Evolutionary conservation across 495 filamentous ascomycete genomes (phyloP).

Genomic region (Chaetomium tenue): DNA sequence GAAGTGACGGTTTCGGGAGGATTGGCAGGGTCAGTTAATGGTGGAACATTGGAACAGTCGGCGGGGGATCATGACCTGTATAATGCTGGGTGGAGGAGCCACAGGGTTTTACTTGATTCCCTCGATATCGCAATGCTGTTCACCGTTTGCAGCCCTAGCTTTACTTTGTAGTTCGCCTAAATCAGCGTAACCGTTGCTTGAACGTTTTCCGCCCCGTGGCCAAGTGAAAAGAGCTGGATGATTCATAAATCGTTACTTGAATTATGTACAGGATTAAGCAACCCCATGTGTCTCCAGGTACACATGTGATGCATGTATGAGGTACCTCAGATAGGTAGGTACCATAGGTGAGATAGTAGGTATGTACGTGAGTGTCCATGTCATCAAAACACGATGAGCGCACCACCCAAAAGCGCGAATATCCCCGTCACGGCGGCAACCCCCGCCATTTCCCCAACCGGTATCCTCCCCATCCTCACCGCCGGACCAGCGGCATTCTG

Average conservation of each 20-base stretch:
- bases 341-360: not conserved
- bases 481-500: not conserved
- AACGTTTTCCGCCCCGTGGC: not conserved
- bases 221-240: not conserved
- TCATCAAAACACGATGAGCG: not conserved
- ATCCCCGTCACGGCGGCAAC: slow-evolving; percentile 1
- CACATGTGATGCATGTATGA: not conserved
- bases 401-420: slow-evolving; percentile 6
- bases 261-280: slow-evolving; percentile 5
- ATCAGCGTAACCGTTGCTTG: not conserved
- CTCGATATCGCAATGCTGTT: not conserved
- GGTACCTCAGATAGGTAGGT: too few species aligned
- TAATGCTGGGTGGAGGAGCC: not conserved
- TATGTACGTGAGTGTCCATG: not conserved
- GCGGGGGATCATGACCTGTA: not conserved
- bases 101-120: not conserved
- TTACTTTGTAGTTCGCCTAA: not conserved
- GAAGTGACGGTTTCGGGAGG: not conserved
- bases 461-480: not conserved
- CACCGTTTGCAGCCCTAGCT: not conserved
- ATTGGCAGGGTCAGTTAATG: not conserved
- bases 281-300: not conserved
- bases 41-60: not conserved
- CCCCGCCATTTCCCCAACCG: not conserved
- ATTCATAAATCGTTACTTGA: not conserved